Conservation (phyloP, 1,139 yeast species). For the Saccharomycopsis hybrid region DNA sequence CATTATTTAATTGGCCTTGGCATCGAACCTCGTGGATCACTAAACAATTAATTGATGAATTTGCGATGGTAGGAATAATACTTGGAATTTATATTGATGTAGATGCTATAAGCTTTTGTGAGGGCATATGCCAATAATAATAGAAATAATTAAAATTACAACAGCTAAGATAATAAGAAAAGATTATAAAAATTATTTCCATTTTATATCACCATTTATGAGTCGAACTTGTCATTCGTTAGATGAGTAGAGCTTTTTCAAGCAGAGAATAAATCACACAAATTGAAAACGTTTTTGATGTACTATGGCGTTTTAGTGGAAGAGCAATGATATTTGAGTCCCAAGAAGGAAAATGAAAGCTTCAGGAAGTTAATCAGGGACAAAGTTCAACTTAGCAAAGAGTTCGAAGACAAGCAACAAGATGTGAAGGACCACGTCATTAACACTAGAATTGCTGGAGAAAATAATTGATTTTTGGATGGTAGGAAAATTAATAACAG, state of each 20-base stretch:
- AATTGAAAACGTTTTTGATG: conserved; percentile 69
- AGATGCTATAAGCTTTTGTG: conserved; percentile 75
- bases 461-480: conserved; percentile 34
- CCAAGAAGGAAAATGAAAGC: conserved; percentile 84
- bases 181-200: conserved; percentile 69
- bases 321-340: conserved; percentile 73
- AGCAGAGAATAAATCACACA: conserved; percentile 45
- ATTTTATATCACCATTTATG: conserved; percentile 75
- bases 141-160: conserved; percentile 37
- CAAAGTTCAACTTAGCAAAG: conserved; percentile 71
- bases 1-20: conserved; percentile 75
- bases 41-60: conserved; percentile 68
- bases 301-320: conserved; percentile 88
- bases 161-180: conserved; percentile 44
- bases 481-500: conserved; percentile 38
- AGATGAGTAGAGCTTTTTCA: conserved; percentile 79
- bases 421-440: conserved; percentile 31
- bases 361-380: conserved; percentile 81
- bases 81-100: conserved; percentile 47
- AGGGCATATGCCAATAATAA: conserved; percentile 65
- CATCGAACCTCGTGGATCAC: conserved; percentile 78
- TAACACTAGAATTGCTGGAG: conserved; percentile 79
- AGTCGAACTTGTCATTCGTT: conserved; percentile 77
- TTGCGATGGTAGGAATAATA: conserved; percentile 56
- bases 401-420: conserved; percentile 57